These are phyloP conservation scores for Capsicum pubescens DNA, from an alignment of 257 asterid species.

Conservation along the genomic window DNA sequence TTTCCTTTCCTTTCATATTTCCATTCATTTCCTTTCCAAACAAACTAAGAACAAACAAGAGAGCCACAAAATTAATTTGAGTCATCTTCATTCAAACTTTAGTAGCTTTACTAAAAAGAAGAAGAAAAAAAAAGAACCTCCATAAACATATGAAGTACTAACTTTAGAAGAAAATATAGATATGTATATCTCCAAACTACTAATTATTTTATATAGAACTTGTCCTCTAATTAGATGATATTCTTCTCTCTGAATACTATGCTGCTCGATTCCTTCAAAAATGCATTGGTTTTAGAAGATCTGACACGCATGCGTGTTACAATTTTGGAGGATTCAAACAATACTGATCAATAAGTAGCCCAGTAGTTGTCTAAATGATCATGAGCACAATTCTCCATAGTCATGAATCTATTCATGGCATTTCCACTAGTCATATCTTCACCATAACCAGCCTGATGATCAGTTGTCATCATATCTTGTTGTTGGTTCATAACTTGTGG, in stretches of 20 bases:
- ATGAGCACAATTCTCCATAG: constrained; percentile 58
- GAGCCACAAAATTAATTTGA: not conserved
- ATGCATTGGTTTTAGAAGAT: not conserved
- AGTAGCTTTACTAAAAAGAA: not conserved
- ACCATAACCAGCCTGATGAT: constrained; percentile 43
- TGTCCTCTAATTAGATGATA: not conserved
- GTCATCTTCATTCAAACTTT: not conserved
- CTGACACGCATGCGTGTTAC: accelerated
- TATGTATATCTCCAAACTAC: not conserved
- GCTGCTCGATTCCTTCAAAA: not conserved
- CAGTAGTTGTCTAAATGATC: constrained; percentile 67
- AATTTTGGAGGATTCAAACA: not conserved
- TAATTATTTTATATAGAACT: not conserved
- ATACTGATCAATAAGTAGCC: constrained; percentile 49
- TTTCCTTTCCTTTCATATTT: not conserved
- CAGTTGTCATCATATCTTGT: constrained; percentile 41
- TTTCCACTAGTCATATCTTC: constrained; percentile 47
- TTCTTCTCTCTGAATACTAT: not conserved
- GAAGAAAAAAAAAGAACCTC: not conserved
- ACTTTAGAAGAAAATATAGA: not conserved
- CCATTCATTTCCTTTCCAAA: not conserved
- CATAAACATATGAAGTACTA: not conserved
- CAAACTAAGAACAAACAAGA: not conserved
- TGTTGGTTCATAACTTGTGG: constrained; percentile 37
- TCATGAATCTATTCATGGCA: constrained; percentile 50